Percentiles rank a stretch among this genome's conserved stretches.
Conservation (phyloP, 75 land plant species). For the Gnetum montanum region DNA sequence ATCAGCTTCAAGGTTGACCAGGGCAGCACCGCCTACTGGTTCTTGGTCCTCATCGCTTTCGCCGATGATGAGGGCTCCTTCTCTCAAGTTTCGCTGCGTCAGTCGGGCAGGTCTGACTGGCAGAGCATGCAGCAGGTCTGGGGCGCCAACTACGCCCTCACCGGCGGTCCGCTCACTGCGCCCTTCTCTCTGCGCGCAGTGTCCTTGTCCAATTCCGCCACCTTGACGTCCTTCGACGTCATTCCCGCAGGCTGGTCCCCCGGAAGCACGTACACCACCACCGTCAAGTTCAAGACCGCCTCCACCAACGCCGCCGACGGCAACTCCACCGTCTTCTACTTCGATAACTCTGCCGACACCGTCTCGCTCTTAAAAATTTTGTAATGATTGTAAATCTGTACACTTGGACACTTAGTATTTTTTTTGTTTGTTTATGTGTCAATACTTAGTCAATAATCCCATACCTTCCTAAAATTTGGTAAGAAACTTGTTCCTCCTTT, state of each 20-base stretch:
- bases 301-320: no score
- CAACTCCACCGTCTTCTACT: no score
- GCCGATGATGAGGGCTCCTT: slow-evolving; percentile 8
- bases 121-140: slow-evolving; percentile 36
- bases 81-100: slow-evolving; percentile 27
- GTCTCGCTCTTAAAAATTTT: no score
- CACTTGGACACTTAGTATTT: no score
- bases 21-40: slow-evolving; percentile 65
- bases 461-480: no score
- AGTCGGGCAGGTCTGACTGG: no score
- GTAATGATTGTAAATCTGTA: no score
- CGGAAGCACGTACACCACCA: slow-evolving; percentile 18
- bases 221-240: slow-evolving; percentile 26
- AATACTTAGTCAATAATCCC: no score
- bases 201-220: slow-evolving; percentile 11
- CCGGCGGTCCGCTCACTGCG: slow-evolving; percentile 16
- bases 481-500: no score
- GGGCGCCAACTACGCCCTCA: slow-evolving; percentile 50
- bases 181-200: slow-evolving; percentile 40
- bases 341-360: no score
- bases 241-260: slow-evolving; percentile 47
- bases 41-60: slow-evolving; percentile 55
- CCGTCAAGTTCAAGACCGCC: no score
- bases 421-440: slow-evolving; percentile 19
- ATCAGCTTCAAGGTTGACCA: slow-evolving; percentile 69